phyloP scores from a whole-genome alignment of 768 basidiomycete genomes.

The Jaapia argillacea region DNA sequence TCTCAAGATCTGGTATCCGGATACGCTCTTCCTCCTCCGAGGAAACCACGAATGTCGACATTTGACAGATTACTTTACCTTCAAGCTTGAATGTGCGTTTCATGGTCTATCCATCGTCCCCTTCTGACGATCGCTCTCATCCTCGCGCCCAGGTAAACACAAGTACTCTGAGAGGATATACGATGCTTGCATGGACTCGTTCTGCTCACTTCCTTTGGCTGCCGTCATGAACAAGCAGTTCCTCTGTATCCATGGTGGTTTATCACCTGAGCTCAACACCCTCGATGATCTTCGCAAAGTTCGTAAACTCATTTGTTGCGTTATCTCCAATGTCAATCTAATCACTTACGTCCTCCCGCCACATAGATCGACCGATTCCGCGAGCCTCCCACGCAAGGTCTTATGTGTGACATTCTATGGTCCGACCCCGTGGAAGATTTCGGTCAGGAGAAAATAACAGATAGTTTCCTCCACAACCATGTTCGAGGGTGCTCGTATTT shows the following conservation, averaged over 20 bases:
- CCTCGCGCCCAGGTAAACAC: conserved; percentile 68
- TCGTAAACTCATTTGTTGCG: not conserved
- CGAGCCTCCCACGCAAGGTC: conserved; percentile 92
- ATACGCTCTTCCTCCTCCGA: conserved; percentile 90
- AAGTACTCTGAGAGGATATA: conserved; percentile 97
- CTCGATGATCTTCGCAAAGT: conserved; percentile 90
- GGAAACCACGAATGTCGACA: conserved; percentile 99
- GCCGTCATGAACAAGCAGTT: conserved; percentile 99
- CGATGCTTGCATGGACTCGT: conserved; percentile 96
- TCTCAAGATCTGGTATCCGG: conserved; percentile 98
- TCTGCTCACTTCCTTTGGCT: conserved; percentile 90
- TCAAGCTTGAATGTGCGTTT: conserved; percentile 90
- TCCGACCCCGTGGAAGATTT: conserved; percentile 97
- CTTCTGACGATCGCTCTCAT: not conserved
- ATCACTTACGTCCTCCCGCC: conserved; percentile 1
- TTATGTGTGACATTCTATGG: conserved; percentile 99
- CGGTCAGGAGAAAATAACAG: conserved; percentile 84
- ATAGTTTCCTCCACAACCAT: conserved; percentile 91
- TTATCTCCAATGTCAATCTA: not conserved
- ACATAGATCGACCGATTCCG: conserved; percentile 91
- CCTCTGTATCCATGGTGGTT: conserved; percentile 94
- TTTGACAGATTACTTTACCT: conserved; percentile 97
- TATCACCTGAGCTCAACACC: conserved; percentile 91
- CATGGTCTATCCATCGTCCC: not conserved
- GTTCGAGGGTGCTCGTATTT: conserved; percentile 97